Percentiles rank a stretch among this genome's conserved stretches.
Evolutionary conservation across 768 basidiomycete genomes (phyloP).

Genomic region (Favolaschia claudopus): DNA sequence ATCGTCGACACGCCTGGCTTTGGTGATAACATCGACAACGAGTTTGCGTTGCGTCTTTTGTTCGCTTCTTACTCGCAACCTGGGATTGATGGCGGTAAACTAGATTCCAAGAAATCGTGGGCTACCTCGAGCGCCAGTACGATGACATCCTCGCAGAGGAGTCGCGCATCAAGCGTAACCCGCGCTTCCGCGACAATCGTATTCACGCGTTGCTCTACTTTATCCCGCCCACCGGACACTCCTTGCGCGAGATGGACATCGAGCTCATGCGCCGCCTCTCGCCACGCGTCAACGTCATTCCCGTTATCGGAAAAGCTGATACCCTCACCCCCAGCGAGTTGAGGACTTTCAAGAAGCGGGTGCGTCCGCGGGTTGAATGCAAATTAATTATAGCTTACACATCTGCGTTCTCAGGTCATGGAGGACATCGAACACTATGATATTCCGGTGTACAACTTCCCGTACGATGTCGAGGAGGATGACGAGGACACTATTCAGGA

Average conservation of each 20-base stretch:
- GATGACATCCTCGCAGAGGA: conserved; percentile 99
- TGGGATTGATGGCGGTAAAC: conserved; percentile 9
- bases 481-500: conserved; percentile 99
- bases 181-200: conserved; percentile 97
- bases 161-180: conserved; percentile 99
- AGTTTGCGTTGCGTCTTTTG: conserved; percentile 82
- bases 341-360: conserved; percentile 94
- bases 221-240: conserved; percentile 97
- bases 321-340: conserved; percentile 93
- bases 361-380: conserved; percentile 38
- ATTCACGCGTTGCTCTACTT: conserved; percentile 97
- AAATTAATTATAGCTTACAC: conserved; percentile 2
- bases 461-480: conserved; percentile 98
- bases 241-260: conserved; percentile 98
- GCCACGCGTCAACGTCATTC: conserved; percentile 98
- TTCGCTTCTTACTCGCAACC: conserved; percentile 2
- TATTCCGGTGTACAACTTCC: conserved; percentile 99
- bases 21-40: conserved; percentile 98
- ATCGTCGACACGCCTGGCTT: conserved; percentile 99
- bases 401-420: conserved; percentile 77
- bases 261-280: conserved; percentile 98
- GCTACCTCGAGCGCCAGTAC: conserved; percentile 97
- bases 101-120: conserved; percentile 98
- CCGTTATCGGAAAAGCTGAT: conserved; percentile 97
- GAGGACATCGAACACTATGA: conserved; percentile 99